Percentiles rank a stretch among this genome's conserved stretches.
Conservation (phyloP, 805 yeast species). For the Peterozyma toletana region DNA sequence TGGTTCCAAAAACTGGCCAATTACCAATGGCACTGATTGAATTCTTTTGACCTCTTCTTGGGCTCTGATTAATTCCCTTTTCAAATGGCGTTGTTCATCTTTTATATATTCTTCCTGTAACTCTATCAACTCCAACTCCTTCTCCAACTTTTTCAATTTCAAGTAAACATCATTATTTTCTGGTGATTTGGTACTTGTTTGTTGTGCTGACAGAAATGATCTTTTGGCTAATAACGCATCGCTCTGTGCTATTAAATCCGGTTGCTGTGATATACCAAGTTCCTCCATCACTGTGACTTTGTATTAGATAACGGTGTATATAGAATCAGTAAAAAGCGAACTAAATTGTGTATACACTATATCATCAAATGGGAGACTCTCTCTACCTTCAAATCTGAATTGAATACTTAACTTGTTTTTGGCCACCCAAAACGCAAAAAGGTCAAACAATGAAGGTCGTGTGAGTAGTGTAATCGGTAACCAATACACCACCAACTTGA, state of each 20-base stretch:
- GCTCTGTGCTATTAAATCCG: constrained; percentile 17
- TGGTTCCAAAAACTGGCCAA: constrained; percentile 97
- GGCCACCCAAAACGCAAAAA: too few relatives aligned
- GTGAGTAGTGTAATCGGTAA: too few relatives aligned
- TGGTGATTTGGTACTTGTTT: constrained; percentile 14
- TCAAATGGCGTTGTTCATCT: constrained; percentile 95
- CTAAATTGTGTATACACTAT: too few relatives aligned
- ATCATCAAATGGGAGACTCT: too few relatives aligned
- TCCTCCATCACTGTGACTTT: constrained; percentile 42
- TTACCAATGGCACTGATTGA: constrained; percentile 94
- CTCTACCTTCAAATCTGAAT: too few relatives aligned
- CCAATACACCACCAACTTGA: too few relatives aligned
- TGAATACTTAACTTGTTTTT: too few relatives aligned
- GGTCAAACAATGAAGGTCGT: too few relatives aligned
- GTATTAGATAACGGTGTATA: too few relatives aligned
- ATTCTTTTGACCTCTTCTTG: constrained; percentile 98
- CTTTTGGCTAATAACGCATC: constrained; percentile 6
- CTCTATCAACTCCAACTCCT: constrained; percentile 75
- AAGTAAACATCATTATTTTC: constrained; percentile 64
- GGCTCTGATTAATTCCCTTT: constrained; percentile 90
- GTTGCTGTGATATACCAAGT: constrained; percentile 40
- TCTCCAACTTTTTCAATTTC: constrained; percentile 80
- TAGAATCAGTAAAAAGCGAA: too few relatives aligned
- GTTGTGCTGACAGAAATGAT: constrained; percentile 16
- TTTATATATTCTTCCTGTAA: constrained; percentile 96